Percentiles rank a stretch among this genome's conserved stretches.
Evolutionary conservation across 2,329 filamentous ascomycete genomes (phyloP).

Genomic region (Penicillium sp.): DNA sequence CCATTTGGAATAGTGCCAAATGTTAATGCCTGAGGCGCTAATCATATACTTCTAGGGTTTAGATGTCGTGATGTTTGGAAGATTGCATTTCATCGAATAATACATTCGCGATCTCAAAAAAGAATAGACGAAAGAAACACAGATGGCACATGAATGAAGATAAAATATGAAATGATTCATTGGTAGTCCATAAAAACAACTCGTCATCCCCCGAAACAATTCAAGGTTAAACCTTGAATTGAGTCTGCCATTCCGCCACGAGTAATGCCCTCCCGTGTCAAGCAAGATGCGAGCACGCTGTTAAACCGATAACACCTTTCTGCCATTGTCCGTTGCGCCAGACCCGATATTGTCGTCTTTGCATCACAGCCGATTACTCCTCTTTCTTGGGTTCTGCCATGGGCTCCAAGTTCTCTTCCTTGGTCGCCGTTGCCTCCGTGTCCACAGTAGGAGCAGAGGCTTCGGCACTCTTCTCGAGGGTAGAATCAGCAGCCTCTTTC

Average conservation of each 20-base stretch:
- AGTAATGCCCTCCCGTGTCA: slow-evolving; percentile 8
- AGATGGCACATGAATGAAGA: background rate
- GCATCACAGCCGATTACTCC: slow-evolving; percentile 22
- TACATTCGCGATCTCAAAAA: slow-evolving; percentile 8
- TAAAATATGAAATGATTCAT: slow-evolving; percentile 6
- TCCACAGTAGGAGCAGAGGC: slow-evolving; percentile 10
- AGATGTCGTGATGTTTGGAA: background rate
- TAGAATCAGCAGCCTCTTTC: slow-evolving; percentile 18
- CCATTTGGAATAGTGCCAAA: slow-evolving; percentile 10
- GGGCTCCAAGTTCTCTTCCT: slow-evolving; percentile 10
- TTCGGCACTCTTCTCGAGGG: slow-evolving; percentile 6
- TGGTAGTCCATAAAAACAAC: slow-evolving; percentile 5
- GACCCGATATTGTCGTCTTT: slow-evolving; percentile 26
- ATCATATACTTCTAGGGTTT: background rate
- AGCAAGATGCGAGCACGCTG: slow-evolving; percentile 19
- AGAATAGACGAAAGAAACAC: slow-evolving; percentile 2
- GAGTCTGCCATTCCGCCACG: slow-evolving; percentile 6
- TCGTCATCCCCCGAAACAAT: background rate
- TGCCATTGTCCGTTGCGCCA: slow-evolving; percentile 36
- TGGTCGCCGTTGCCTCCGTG: slow-evolving; percentile 12
- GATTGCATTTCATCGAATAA: slow-evolving; percentile 1
- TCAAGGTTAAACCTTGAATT: background rate
- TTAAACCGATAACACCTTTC: slow-evolving; percentile 36
- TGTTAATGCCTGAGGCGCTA: slow-evolving; percentile 4
- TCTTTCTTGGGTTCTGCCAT: slow-evolving; percentile 31